phyloP scores from a whole-genome alignment of 1,284 basidiomycete genomes.

The Coriolopsis trogii region DNA sequence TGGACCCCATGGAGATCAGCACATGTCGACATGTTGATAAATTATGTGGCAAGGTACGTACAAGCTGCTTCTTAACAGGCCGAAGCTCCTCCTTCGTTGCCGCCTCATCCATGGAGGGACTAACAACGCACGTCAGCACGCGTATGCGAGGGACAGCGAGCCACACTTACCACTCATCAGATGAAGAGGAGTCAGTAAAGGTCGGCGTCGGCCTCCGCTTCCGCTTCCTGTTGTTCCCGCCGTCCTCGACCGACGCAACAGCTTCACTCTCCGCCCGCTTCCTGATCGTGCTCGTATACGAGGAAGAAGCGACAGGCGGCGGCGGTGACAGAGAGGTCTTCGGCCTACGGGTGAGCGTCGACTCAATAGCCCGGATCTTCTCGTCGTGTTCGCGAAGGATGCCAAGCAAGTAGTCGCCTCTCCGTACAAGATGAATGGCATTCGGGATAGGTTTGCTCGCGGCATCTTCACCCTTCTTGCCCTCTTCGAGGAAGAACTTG shows the following conservation, averaged over 20 bases:
- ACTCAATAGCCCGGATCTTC: slow-evolving; percentile 85
- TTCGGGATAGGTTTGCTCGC: slow-evolving; percentile 88
- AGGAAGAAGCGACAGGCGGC: slow-evolving; percentile 71
- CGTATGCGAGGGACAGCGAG: slow-evolving; percentile 3
- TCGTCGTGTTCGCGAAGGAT: slow-evolving; percentile 92
- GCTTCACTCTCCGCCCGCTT: slow-evolving; percentile 83
- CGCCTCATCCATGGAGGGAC: slow-evolving; percentile 95
- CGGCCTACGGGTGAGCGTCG: slow-evolving; percentile 65
- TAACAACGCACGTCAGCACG: slow-evolving; percentile 34
- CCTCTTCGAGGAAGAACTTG: slow-evolving; percentile 98
- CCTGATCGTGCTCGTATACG: slow-evolving; percentile 56
- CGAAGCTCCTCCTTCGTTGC: slow-evolving; percentile 95
- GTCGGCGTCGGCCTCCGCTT: slow-evolving; percentile 90
- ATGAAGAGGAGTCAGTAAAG: slow-evolving; percentile 88
- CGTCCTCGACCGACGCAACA: slow-evolving; percentile 76
- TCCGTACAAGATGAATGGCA: slow-evolving; percentile 95
- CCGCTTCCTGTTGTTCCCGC: slow-evolving; percentile 66
- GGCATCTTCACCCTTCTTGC: slow-evolving; percentile 86
- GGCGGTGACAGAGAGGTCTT: slow-evolving; percentile 74
- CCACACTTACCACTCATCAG: slow-evolving; percentile 79
- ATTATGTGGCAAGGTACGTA: slow-evolving; percentile 41
- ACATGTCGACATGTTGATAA: neutral
- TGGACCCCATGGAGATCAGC: slow-evolving; percentile 32
- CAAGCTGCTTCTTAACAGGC: slow-evolving; percentile 96
- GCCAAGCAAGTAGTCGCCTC: slow-evolving; percentile 93